Conservation (phyloP, 2,329 filamentous ascomycete genomes). For the Curvularia spicifera region DNA sequence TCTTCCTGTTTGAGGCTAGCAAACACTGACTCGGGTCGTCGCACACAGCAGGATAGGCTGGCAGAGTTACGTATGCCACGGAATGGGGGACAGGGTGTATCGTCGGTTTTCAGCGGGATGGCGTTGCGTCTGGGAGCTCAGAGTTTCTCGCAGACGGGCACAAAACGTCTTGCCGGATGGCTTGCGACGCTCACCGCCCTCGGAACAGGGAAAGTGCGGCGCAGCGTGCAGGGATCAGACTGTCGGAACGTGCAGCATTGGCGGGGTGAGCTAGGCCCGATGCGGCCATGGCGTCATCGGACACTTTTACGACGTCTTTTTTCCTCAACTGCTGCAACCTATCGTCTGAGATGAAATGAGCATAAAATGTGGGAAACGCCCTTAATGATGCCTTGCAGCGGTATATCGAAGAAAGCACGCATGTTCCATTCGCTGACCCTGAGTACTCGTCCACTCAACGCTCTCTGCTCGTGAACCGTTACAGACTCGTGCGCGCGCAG, state of each 20-base stretch:
- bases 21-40: not conserved
- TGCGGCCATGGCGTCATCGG: slow-evolving; percentile 20
- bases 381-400: not conserved
- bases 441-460: not conserved
- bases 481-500: slow-evolving; percentile 1
- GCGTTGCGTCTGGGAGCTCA: slow-evolving; percentile 14
- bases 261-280: slow-evolving; percentile 23
- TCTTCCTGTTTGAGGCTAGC: slow-evolving; percentile 9
- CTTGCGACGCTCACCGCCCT: slow-evolving; percentile 27
- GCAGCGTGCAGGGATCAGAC: slow-evolving; percentile 15
- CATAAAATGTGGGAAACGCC: not conserved
- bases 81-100: not conserved
- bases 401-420: not conserved
- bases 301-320: slow-evolving; percentile 17
- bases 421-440: not conserved
- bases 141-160: slow-evolving; percentile 8
- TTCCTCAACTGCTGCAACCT: not conserved
- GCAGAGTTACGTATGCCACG: not conserved
- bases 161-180: slow-evolving; percentile 17
- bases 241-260: slow-evolving; percentile 13
- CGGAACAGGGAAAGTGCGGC: slow-evolving; percentile 20
- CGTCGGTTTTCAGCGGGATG: slow-evolving; percentile 22
- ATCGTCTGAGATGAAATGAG: not conserved
- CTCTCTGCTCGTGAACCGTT: not conserved
- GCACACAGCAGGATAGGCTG: not conserved